These are phyloP conservation scores for Wickerhamomyces bovis DNA, from an alignment of 805 yeast genomes.

Conservation along the genomic window DNA sequence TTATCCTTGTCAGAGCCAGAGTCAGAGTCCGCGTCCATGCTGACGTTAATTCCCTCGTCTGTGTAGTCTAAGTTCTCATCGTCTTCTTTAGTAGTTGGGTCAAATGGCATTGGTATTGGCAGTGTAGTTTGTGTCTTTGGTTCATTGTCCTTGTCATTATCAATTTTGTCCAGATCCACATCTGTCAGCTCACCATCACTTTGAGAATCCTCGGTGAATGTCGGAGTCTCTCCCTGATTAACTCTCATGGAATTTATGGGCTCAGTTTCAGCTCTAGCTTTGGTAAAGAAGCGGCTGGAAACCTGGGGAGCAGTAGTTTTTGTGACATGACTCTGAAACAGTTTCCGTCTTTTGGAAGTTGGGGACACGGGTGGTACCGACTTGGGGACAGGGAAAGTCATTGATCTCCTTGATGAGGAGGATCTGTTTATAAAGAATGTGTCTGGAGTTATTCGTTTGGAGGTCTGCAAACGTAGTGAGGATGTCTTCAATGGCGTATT, in stretches of 20 bases:
- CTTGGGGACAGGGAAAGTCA: not conserved
- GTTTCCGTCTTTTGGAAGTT: constrained; percentile 16
- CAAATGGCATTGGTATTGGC: not conserved
- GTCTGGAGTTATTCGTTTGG: not conserved
- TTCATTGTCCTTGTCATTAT: not conserved
- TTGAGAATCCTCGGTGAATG: constrained; percentile 3
- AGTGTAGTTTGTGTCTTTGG: not conserved
- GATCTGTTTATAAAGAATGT: not conserved
- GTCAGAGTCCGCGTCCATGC: not conserved
- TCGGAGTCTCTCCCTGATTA: not conserved
- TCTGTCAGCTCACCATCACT: constrained; percentile 26
- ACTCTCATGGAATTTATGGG: not conserved
- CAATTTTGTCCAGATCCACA: constrained; percentile 13
- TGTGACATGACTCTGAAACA: constrained; percentile 4
- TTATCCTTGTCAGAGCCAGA: not conserved
- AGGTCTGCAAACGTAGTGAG: not conserved
- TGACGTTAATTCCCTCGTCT: not conserved
- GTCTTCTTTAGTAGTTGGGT: not conserved
- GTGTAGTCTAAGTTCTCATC: not conserved
- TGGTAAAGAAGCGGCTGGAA: not conserved
- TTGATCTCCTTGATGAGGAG: not conserved
- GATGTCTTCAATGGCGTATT: not conserved
- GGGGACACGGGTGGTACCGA: constrained; percentile 12
- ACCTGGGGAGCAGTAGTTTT: not conserved
- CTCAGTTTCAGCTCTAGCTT: not conserved